These are phyloP conservation scores for Sporisorium scitamineum DNA, from an alignment of 1,284 basidiomycete genomes.

Conservation along the genomic window DNA sequence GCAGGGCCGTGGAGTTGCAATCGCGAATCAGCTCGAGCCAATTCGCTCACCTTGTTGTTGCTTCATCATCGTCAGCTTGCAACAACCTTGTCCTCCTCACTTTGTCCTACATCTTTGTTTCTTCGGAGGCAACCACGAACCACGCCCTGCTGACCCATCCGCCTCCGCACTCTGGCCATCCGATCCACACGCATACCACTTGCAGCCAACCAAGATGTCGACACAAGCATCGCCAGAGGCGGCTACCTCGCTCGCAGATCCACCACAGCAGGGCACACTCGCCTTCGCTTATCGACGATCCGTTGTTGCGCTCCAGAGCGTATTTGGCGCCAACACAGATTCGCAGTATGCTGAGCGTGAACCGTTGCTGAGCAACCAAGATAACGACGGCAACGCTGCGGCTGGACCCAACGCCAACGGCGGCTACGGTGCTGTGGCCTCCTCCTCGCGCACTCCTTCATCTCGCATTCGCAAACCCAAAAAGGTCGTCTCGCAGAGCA, in stretches of 20 bases:
- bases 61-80: no score
- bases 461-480: constrained; percentile 72
- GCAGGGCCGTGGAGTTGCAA: no score
- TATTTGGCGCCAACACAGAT: constrained; percentile 48
- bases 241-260: constrained; percentile 42
- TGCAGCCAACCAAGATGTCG: constrained; percentile 20
- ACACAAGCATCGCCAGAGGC: constrained; percentile 26
- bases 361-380: constrained; percentile 41
- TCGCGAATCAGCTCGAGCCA: no score
- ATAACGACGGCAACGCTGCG: constrained; percentile 2
- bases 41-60: no score
- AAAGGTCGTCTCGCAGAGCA: constrained; percentile 58
- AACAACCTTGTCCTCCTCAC: no score
- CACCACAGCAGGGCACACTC: constrained; percentile 52
- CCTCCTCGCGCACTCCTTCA: constrained; percentile 11
- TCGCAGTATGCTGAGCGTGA: constrained; percentile 55
- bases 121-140: no score
- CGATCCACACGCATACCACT: neutral
- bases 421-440: constrained; percentile 43
- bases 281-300: constrained; percentile 57
- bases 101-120: no score
- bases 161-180: neutral
- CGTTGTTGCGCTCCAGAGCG: constrained; percentile 53
- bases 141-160: neutral
- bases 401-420: constrained; percentile 9